phyloP scores from a whole-genome alignment of 768 basidiomycete genomes.

The Galerina sulciceps region DNA sequence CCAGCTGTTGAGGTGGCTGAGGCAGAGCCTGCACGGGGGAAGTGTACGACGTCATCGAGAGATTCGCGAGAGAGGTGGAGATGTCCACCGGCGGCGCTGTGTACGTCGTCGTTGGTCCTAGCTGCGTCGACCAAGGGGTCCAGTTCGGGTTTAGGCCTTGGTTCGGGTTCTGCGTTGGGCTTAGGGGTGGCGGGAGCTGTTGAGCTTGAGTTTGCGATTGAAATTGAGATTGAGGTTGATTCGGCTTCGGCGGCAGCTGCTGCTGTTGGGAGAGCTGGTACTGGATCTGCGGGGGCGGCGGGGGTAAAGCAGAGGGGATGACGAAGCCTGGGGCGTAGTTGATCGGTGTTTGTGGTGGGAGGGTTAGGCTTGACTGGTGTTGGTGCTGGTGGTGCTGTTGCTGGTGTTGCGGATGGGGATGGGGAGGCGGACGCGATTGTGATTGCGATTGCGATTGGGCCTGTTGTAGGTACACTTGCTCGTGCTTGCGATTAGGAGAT shows the following conservation, averaged over 20 bases:
- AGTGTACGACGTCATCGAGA: slow-evolving; percentile 24
- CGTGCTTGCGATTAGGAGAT: no score
- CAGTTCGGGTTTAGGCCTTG: no score
- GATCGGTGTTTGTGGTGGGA: slow-evolving; percentile 18
- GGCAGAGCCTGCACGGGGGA: slow-evolving; percentile 41
- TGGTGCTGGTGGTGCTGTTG: no score
- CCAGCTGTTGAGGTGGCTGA: slow-evolving; percentile 26
- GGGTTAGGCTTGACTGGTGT: not conserved
- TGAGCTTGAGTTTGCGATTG: no score
- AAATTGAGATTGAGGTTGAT: no score
- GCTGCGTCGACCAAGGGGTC: slow-evolving; percentile 4
- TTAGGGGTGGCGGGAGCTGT: no score
- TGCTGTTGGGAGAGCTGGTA: no score
- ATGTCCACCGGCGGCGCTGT: slow-evolving; percentile 20
- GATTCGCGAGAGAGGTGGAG: slow-evolving; percentile 27
- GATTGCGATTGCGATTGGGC: no score
- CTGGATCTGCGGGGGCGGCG: no score
- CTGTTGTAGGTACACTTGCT: slow-evolving; percentile 32
- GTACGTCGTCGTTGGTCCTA: slow-evolving; percentile 20
- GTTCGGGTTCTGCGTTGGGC: no score
- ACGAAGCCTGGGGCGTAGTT: slow-evolving; percentile 31
- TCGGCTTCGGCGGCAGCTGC: no score
- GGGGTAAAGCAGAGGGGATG: slow-evolving; percentile 18
- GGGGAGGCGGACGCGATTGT: slow-evolving; percentile 17
- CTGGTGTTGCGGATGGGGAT: slow-evolving; percentile 19